Base-by-base conservation (phyloP, 2,329 filamentous ascomycete species). In the Amauroascus verrucosus region DNA sequence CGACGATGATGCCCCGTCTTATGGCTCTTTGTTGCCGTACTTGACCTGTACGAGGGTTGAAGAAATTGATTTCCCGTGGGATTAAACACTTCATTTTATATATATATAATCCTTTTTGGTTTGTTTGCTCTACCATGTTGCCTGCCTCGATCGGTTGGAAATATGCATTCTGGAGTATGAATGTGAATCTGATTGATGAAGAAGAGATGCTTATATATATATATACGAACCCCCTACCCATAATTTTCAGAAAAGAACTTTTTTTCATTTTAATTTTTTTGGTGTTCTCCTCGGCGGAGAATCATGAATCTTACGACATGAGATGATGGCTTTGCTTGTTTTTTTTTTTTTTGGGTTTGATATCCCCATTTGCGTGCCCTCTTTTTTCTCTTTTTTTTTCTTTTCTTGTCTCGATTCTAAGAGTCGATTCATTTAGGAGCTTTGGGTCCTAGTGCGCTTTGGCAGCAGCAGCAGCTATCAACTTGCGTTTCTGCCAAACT, bases 21-120 rank as follows among this genome's bases (percentile, higher is more conserved):
- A 75, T 37, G 46, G 53, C 14, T 30, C 51, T 24, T 13, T 55
- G 4, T 61, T 84, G 54, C 77, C 77, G 1, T 85, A 85, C 70
- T 64, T 86, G 65, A 83, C 81, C 9, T 85, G 83, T 66, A 82
- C 79, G 54, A 75, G 73, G 58, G 72, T 85, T 32, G 81, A 80
- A 51, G 78, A 79, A 56, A 72, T 72, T 41, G 83, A 86, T 66
- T 75, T 82, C 59, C 80, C 80, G 14, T 85, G 83, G 83, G 73
- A 78, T 54, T 69, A 54, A 65, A 16, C 40, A 6, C 5, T 43
- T 1, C n/a, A n/a, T n/a, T n/a, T n/a, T n/a, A n/a, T n/a, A n/a
- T n/a, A n/a, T n/a, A n/a, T n/a, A n/a, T n/a, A n/a, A n/a, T n/a
- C n/a, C n/a, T n/a, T n/a, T n/a, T n/a, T n/a, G n/a, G n/a, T 32